Conservation (phyloP, 768 basidiomycete species). For the Cystobasidium tubakii region DNA sequence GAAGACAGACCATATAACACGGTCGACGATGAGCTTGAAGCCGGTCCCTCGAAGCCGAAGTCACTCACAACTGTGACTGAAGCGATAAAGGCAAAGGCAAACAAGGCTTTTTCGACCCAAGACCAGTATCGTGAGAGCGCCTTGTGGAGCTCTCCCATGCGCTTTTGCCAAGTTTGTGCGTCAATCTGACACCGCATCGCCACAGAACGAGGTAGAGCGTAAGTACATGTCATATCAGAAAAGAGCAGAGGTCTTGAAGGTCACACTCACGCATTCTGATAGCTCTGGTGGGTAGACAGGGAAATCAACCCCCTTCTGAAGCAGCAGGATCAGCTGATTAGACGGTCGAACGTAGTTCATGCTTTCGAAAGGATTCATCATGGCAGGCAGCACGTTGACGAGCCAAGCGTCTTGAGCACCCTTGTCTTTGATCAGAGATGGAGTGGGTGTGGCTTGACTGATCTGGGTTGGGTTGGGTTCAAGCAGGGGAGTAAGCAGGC, state of each 20-base stretch:
- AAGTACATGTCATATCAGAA: background rate
- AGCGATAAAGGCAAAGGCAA: conserved; percentile 21
- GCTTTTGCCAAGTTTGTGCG: conserved; percentile 21
- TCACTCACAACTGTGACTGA: conserved; percentile 23
- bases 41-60: background rate
- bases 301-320: conserved; percentile 24
- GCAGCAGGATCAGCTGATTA: conserved; percentile 22
- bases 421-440: conserved; percentile 7
- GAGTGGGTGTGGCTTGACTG: background rate
- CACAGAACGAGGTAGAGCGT: background rate
- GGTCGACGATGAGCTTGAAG: background rate
- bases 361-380: background rate
- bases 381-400: background rate
- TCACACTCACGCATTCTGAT: background rate
- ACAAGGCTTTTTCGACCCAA: conserved; percentile 29
- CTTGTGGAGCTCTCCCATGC: conserved; percentile 15
- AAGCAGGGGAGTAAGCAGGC: background rate
- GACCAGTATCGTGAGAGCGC: conserved; percentile 22
- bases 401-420: background rate
- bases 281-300: conserved; percentile 17
- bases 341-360: conserved; percentile 26
- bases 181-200: conserved; percentile 10
- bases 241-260: background rate
- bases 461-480: background rate
- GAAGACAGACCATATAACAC: background rate